Base-by-base conservation (phyloP, 2,329 filamentous ascomycete genomes). In the Cercospora janseana region DNA sequence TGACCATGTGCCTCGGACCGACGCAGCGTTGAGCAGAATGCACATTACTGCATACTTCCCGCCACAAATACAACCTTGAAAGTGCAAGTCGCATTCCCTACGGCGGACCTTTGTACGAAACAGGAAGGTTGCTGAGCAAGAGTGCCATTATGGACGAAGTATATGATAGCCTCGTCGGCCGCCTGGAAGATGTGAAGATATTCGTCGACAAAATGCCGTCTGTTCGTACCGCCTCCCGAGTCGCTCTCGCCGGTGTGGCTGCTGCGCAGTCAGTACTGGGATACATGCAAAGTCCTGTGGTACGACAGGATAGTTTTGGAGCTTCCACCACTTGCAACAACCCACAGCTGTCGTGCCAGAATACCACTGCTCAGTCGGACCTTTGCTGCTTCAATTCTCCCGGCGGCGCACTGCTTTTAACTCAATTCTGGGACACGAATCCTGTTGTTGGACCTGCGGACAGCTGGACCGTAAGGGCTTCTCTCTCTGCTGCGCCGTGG, bases 321-420 rank as follows among this genome's bases (percentile, higher is more conserved):
- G 52, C 56, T 31, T 60, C 53, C 4, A 58, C 58, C 20, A 55
- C 63, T n/a, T 71, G 69, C 54, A 51, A 67, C 8, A 69, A 71
- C 54, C 68, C 69, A 6, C 73, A 75, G 54, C 63, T 85, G 45
- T 85, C 81, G 60, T 88, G 85, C 63, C 79, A 82, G 50, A 83
- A 83, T 62, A 79, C 77, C 4, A 81, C 81, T 3, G 69, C 70
- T 6, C 76, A 80, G n/a, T 66, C 75, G 43, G 75, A 89, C 62
- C 78, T 82, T 5, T 90, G 87, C 72, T 90, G 87, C 70, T 86
- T 88, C 72, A 86, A 86, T 62, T 75, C 80, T 16, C 86, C 86
- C 0, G 82, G 85, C 3, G 87, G 87, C 6, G 79, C 87, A 55
- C 70, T 90, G 35, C 75, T 89, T 4, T 80, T 82, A 67, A 89